Base-by-base conservation (phyloP, 805 yeast genomes). In the Starmera amethionina region DNA sequence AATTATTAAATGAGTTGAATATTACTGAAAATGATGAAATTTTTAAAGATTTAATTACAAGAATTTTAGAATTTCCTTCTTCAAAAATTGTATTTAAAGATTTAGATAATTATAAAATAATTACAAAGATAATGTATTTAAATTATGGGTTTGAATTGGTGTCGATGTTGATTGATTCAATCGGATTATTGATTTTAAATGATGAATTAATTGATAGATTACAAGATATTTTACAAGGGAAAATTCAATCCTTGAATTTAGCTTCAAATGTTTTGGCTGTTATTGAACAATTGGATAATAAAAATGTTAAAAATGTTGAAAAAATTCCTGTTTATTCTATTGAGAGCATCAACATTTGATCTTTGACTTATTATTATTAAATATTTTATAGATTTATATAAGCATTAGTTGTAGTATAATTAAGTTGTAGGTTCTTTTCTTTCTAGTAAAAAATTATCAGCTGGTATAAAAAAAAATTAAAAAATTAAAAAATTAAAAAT, bases 171-270 rank as follows among this genome's bases (percentile, higher is more conserved):
- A 71, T 84, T 39, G 93, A 84, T 55, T 75, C 84, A 2, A 80
- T 79, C 40, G 93, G 93, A 1, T 61, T 84, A 36, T 74, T 83
- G 55, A 74, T 77, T 45, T 75, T 85, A 74, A 71, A 73, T 38
- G 64, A 67, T 31, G 70, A 73, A 8, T 67, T 74, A 31, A 61
- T 79, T 37, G 62, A 63, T 19, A 58, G 59, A 16, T 65, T 81
- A 42, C 60, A 68, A 34, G 55, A 46, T 14, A 62, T 68, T n/a
- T 61, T 82, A 22, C 65, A 63, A 28, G 43, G 54, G 13, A 76
- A 76, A 52, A 65, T 80, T 14, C 67, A 67, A 11, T 58, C 71
- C 41, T 46, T 68, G 55, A 51, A 62, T 47, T 51, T 63, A 48
- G 66, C 68, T 56, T 49, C 72, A 48, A 63, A 49, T 42, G 39